Evolutionary conservation across 2,329 filamentous ascomycete species (phyloP), one percentile per base, ranked within the genome.

Genomic region (Ophiostoma angusticollis): DNA sequence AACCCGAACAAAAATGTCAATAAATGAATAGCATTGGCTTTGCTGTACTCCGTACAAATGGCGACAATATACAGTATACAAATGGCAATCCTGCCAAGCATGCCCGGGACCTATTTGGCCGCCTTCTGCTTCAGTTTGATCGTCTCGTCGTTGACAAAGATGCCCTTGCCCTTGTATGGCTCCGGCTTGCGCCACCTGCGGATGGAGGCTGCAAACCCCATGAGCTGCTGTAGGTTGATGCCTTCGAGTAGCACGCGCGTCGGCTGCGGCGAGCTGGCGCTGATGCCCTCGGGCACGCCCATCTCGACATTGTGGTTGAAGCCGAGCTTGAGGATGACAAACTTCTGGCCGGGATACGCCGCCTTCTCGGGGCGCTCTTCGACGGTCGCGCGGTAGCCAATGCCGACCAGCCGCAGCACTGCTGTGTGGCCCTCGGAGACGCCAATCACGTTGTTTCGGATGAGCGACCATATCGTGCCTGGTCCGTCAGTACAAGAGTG

Each of bases 141-240:
- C 22, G 86, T 95, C 71, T 98, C 86, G 47, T 87, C 85, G 55
- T 96, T 93, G 52, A 98, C 80, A 58, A 96, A 98, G 52, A 98
- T 93, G 52, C 91, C 91, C 76, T 98, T 96, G 50, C 91, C 91
- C 75, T 98, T 98, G 64, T 98, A 98, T 48, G 91, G 91, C 65
- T 98, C 91, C 22, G 91, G 91, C 48, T 73, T 74, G 56, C 91
- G 79, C 89, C 89, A 96, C 61, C 68, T 73, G 51, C 85, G 72
- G 50, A 98, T 93, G 51, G 79, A 68, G 1, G 91, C 91, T 14
- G 91, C 91, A 60, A 96, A 95, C 42, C 82, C 78, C 71, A 86
- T 91, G 47, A 98, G 77, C 35, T 79, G 72, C 61, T 93, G 80
- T 57, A 85, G 86, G 57, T 96, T 76, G 37, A 80, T 71, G 8